A percentile compares a stretch with the other conserved stretches of the same genome.
These are phyloP conservation scores for Solanum okadae DNA, from an alignment of 257 asterid species.

Conservation along the genomic window DNA sequence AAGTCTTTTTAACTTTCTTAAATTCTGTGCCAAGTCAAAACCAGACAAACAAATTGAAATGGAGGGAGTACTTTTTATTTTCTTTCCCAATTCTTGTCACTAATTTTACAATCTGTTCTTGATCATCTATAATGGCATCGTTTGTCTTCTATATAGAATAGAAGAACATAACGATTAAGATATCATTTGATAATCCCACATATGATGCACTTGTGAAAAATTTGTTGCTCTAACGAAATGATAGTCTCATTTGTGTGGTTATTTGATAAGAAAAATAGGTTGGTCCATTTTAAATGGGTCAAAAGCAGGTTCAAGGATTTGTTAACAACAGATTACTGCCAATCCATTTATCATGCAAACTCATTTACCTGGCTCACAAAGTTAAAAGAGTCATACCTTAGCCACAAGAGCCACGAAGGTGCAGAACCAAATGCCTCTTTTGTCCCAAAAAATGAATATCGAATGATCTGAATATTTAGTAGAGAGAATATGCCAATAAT, in stretches of 20 bases:
- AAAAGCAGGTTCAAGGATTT: not conserved
- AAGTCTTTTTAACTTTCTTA: too few species aligned
- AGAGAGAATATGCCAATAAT: not conserved
- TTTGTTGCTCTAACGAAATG: not conserved
- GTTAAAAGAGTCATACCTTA: slow-evolving; percentile 21
- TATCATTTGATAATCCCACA: not conserved
- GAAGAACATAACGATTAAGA: not conserved
- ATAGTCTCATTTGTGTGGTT: not conserved
- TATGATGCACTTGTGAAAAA: not conserved
- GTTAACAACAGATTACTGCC: not conserved
- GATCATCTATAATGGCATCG: not conserved
- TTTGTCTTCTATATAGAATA: not conserved
- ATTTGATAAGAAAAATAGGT: not conserved
- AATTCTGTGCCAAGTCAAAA: not conserved
- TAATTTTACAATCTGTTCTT: not conserved
- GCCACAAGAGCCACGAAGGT: slow-evolving; percentile 89
- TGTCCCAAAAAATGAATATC: slow-evolving; percentile 81
- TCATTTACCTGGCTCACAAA: not conserved
- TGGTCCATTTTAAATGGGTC: not conserved
- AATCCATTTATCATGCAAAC: not conserved
- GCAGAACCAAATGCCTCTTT: slow-evolving; percentile 73
- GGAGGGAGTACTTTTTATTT: not conserved
- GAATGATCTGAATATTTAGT: slow-evolving; percentile 23
- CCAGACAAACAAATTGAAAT: not conserved
- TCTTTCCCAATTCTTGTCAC: not conserved